Evolutionary conservation across 345 rosid genomes (phyloP).

Genomic region (Eucalyptus coolabah): DNA sequence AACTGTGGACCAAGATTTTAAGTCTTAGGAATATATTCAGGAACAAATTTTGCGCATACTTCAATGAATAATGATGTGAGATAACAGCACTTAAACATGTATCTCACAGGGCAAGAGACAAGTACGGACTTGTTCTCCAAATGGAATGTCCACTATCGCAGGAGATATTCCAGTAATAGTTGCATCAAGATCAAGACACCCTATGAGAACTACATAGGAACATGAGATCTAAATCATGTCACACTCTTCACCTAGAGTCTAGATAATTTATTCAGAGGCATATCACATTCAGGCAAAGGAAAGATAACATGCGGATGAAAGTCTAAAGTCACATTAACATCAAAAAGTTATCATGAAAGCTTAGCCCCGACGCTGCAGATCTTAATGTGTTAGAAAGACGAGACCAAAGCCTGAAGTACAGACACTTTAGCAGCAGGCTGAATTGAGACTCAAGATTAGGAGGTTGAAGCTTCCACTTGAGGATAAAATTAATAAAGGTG

Average conservation of each 20-base stretch:
- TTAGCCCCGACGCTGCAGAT: neutral
- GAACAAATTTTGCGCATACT: neutral
- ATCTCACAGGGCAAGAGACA: neutral
- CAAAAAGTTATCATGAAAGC: neutral
- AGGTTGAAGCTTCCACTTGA: neutral
- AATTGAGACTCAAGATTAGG: neutral
- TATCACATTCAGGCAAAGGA: neutral
- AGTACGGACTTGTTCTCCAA: neutral
- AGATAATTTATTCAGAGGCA: neutral
- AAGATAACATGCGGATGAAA: neutral
- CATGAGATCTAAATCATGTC: neutral
- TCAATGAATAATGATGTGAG: neutral
- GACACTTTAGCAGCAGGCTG: neutral
- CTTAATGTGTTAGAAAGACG: neutral
- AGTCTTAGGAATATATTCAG: neutral
- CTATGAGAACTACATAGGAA: neutral
- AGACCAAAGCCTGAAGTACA: neutral
- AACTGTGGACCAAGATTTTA: neutral
- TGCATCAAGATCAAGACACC: neutral
- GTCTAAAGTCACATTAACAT: neutral
- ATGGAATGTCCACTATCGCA: neutral
- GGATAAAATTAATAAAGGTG: neutral
- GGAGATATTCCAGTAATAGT: neutral
- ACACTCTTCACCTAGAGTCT: neutral
- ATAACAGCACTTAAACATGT: neutral